Base-by-base conservation (phyloP, 2,329 filamentous ascomycete genomes). In the Hysterium pulicare region DNA sequence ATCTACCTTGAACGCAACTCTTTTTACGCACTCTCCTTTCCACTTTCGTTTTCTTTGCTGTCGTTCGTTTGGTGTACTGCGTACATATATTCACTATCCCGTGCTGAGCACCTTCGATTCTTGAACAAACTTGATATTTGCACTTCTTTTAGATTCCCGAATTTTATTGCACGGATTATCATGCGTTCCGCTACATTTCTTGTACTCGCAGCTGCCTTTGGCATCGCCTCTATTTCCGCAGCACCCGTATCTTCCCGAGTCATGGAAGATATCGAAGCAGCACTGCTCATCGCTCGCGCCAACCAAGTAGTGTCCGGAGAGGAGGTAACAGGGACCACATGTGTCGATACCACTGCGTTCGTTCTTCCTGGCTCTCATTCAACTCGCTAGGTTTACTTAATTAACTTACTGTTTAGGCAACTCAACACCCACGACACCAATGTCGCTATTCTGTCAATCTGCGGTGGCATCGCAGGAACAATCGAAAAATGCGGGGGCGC, bases 391-490 rank as follows among this genome's bases (percentile, higher is more conserved):
- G 17, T 21, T 16, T 24, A 39, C 35, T 10, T 20, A 24, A 8
- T 22, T 40, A 33, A 34, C 23, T 30, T 19, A 24, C 11, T 13
- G 20, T 13, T 1, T 41, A 56, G 49, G 41, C 22, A 33, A 10
- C 48, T 56, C 38, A 39, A 56, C 50, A 45, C 46, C 5, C 51
- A 56, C 45, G 31, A 34, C 43, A 55, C 53, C 31, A 55, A 57
- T 46, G 71, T 72, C 10, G 73, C 73, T 6, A 61, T 75, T 50
- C 68, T 77, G 10, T 60, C 57, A 40, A 76, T 76, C 61, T 78
- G 75, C 61, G 70, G 72, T 38, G 71, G 62, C 43, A 77, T 77
- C 45, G 67, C 73, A 0, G 72, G 72, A 13, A 51, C 62, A 10
- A 71, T 72, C 39, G 59, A 67, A 38, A 68, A 72, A 51, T 78